Evolutionary conservation across 371 early-diverging fungal species (phyloP), one percentile per base, ranked within the genome.

Genomic region (Entomophthora muscae): DNA sequence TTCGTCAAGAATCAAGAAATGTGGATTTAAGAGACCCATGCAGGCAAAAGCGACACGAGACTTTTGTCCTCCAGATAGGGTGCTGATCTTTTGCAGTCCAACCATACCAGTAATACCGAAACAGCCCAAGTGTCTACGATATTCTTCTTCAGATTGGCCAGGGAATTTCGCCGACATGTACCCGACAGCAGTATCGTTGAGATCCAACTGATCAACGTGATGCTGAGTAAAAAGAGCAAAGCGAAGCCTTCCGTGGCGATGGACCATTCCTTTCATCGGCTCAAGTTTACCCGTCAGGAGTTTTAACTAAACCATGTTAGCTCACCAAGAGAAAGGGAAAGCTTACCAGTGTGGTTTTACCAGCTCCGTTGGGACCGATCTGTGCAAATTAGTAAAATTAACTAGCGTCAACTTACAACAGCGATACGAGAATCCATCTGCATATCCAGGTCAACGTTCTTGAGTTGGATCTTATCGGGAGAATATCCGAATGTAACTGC

Each of bases 51-150:
- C 89, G 13, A 98, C 93, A 63, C 98, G 80, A 33, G 85, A 85
- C 76, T 98, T 98, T 75, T 99, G 99, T 67, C 99, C 99, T 72
- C 98, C 99, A 62, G 94, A 93, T 12, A 99, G 74, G 0, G 95
- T 97, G 61, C 86, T 80, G 72, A 98, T 93, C 26, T 86, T 81
- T 71, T 95, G 95, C 75, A 95, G 73, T 55, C 90, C 93, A 0
- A 89, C 89, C 83, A 89, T 92, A 22, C 98, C 98, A 29, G 95
- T 88, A 63, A 98, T 84, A 69, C 98, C 98, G 70, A 94, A 98
- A 1, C 88, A 75, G 57, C 93, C 98, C 65, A 98, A 72, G 65
- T 91, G 85, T 26, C 94, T 78, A 69, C 98, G 86, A 69, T 93
- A 96, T 69, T 98, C 96, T 72, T 96, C 95, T 65, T 95, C 95